These are phyloP conservation scores for Kodamaea fungicola DNA, from an alignment of 1,139 yeast genomes.

Conservation along the genomic window DNA sequence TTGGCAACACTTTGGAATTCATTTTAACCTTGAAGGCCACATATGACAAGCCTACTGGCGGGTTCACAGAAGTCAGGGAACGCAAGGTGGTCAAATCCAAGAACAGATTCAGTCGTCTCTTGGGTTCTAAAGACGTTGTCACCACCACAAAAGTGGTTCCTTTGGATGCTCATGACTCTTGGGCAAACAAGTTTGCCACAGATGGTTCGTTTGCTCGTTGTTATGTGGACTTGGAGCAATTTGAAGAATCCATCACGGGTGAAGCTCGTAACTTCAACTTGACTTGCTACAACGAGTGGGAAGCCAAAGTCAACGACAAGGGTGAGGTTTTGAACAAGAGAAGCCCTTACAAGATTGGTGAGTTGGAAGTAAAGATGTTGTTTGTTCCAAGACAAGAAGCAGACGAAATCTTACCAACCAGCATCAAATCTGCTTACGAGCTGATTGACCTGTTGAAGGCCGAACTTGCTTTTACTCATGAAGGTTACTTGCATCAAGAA, in stretches of 20 bases:
- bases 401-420: constrained; percentile 61
- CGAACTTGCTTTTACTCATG: constrained; percentile 37
- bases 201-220: constrained; percentile 90
- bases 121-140: constrained; percentile 48
- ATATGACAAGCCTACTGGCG: constrained; percentile 53
- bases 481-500: constrained; percentile 71
- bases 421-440: constrained; percentile 56
- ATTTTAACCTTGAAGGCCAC: constrained; percentile 69
- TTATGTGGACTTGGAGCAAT: constrained; percentile 60
- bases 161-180: constrained; percentile 48
- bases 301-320: constrained; percentile 30
- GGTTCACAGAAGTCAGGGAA: constrained; percentile 57
- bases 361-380: constrained; percentile 68
- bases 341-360: constrained; percentile 63
- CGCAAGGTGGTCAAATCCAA: constrained; percentile 47
- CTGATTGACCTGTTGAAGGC: constrained; percentile 46
- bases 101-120: constrained; percentile 41
- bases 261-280: constrained; percentile 49
- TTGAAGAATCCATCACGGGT: constrained; percentile 54
- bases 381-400: constrained; percentile 60
- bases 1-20: constrained; percentile 61
- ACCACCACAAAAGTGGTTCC: constrained; percentile 57
- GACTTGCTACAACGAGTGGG: constrained; percentile 83
- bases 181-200: constrained; percentile 60
- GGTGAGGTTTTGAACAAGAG: constrained; percentile 29